Base-by-base conservation (phyloP, 805 yeast species). In the Candida ulmi region DNA sequence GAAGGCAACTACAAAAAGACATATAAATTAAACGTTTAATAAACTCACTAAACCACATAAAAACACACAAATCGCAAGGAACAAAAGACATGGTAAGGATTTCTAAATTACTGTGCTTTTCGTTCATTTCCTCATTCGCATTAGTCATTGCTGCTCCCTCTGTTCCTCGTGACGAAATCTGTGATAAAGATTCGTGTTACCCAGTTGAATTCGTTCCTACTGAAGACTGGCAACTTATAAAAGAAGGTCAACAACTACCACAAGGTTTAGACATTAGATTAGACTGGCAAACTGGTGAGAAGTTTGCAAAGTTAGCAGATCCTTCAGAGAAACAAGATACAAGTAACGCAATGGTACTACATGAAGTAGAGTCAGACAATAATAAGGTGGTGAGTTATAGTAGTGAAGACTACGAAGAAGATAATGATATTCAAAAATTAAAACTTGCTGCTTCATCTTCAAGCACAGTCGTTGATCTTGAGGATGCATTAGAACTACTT, bases 231-330 rank as follows among this genome's bases (percentile, higher is more conserved):
- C 78, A 80, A 62, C 54, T 55, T 2, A 74, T 90, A 5, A 68
- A 63, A 48, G 80, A 74, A 35, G 88, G 80, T n/a, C 96, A 87
- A 52, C 69, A 73, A 8, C 69, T 90, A 4, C 95, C 96, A 1
- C 75, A 74, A 7, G 98, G 97, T 0, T 61, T 85, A 26, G 60
- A 57, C 58, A 76, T 88, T 11, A 69, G 86, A 47, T 51, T 90
- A 48, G 81, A 87, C 56, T 61, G 88, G 41, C 86, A 81, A n/a
- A 79, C 88, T 0, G 80, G 83, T 16, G 59, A 63, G 21, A 76
- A 72, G 50, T 84, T 82, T 58, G 96, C 95, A 1, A 83, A 78
- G 47, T 49, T 77, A 44, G 72, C 66, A 21, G 54, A 55, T 17
- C 39, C 24, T 48, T 38, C 9, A 30, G 51, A 21, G 24, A 21